Evolutionary conservation across 352 stramenopile species (phyloP), one percentile per base, ranked within the genome.

Genomic region (Pythium myriotylum): DNA sequence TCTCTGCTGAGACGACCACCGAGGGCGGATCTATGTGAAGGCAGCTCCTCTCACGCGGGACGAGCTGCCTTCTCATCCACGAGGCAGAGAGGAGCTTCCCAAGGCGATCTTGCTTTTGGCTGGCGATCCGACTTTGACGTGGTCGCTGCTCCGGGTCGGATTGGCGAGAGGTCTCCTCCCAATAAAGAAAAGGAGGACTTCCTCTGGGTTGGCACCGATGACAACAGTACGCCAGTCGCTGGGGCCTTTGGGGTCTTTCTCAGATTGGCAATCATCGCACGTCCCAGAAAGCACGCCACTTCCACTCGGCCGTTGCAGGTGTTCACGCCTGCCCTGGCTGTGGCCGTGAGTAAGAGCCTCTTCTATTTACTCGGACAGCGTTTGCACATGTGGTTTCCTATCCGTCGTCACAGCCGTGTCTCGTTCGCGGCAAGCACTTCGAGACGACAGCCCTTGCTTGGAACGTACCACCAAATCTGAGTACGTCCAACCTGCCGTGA

Each of bases 271-370:
- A 20, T 43, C 37, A 14, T 17, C 13, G 13, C 37, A 43, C 13
- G 17, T 16, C 37, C 7, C 37, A 14, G 33, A 8, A 43, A 43
- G 37, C n/a, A 5, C 7, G 13, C 7, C 37, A 6, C 13, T 43
- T 14, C 37, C 37, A 43, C 37, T 43, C 29, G 5, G 5, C 5
- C 29, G 5, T 6, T 43, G 37, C 13, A 17, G 37, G 13, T 52
- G 45, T 52, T 39, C 6, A 39, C 45, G 45, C 20, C 45, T 39
- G 45, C 23, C 45, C 45, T 20, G 45, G 23, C 45, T 52, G 45
- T 52, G 14, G 10, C 7, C 24, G 22, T 17, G 45, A 19, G 45
- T 52, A n/a, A 14, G 13, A 14, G 33, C n/a, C 29, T 35, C 29
- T 43, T 6, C 37, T 43, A 7, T 6, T 43, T 43, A 43, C 33